These are phyloP conservation scores for Rasamsonia emersonii DNA, from an alignment of 2,329 filamentous ascomycete species.

Conservation along the genomic window DNA sequence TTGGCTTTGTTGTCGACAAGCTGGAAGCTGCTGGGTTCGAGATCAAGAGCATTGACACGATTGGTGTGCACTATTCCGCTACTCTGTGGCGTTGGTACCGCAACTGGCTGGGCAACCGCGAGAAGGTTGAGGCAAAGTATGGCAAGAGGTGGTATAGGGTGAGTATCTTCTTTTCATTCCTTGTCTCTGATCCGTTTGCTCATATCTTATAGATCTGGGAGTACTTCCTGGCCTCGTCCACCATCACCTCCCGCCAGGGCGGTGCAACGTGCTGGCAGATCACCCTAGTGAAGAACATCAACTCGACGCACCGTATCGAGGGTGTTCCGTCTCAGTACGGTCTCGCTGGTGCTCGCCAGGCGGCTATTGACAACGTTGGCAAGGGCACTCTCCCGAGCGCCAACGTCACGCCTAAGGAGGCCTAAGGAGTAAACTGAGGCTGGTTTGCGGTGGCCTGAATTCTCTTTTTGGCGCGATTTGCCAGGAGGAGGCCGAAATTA, in stretches of 20 bases:
- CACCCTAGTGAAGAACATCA: slow-evolving; percentile 80
- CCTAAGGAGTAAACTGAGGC: slow-evolving; percentile 4
- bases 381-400: slow-evolving; percentile 28
- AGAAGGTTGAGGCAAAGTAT: slow-evolving; percentile 92
- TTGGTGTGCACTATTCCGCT: slow-evolving; percentile 94
- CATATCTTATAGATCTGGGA: slow-evolving; percentile 63
- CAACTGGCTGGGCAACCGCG: slow-evolving; percentile 91
- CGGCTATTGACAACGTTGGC: slow-evolving; percentile 29
- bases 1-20: slow-evolving; percentile 76
- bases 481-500: too few species aligned
- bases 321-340: slow-evolving; percentile 62
- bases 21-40: slow-evolving; percentile 85
- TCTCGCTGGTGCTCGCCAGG: slow-evolving; percentile 56
- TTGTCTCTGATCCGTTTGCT: slow-evolving; percentile 5
- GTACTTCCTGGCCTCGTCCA: slow-evolving; percentile 78
- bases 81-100: slow-evolving; percentile 98
- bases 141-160: slow-evolving; percentile 92
- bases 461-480: too few species aligned
- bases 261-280: slow-evolving; percentile 82
- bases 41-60: slow-evolving; percentile 82
- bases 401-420: slow-evolving; percentile 19
- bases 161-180: slow-evolving; percentile 34
- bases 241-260: slow-evolving; percentile 76
- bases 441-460: background rate
- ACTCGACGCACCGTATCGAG: slow-evolving; percentile 72